Percentiles rank a stretch among this genome's conserved stretches.
These are phyloP conservation scores for Lindgomyces ingoldianus DNA, from an alignment of 495 filamentous ascomycete species.

Conservation along the genomic window DNA sequence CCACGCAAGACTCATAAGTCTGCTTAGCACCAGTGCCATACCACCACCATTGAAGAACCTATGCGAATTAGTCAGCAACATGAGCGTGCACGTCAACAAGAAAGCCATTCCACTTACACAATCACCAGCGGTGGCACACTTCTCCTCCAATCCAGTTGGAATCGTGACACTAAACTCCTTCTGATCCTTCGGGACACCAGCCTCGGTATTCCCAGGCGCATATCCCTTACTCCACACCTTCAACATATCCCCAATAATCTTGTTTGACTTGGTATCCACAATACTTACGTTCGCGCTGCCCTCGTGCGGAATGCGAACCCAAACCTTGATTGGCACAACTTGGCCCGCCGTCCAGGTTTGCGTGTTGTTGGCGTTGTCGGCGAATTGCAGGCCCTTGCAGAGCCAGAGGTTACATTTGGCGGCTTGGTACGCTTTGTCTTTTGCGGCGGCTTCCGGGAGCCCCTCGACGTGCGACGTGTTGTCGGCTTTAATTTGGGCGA, in stretches of 20 bases:
- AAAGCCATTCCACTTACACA: constrained; percentile 29
- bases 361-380: constrained; percentile 31
- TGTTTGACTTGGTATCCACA: constrained; percentile 35
- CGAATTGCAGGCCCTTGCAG: constrained; percentile 39
- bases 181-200: constrained; percentile 27
- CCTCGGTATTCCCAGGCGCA: constrained; percentile 23
- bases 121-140: constrained; percentile 31
- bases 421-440: constrained; percentile 28
- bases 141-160: constrained; percentile 24
- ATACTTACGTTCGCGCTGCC: constrained; percentile 35
- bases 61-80: constrained; percentile 1
- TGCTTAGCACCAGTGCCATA: constrained; percentile 32
- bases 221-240: constrained; percentile 33
- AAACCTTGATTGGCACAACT: constrained; percentile 27
- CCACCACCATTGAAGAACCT: constrained; percentile 40
- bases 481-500: constrained; percentile 24
- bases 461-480: constrained; percentile 38
- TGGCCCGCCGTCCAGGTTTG: constrained; percentile 29
- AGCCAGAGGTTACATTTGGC: constrained; percentile 35
- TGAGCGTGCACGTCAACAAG: neutral
- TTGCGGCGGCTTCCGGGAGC: constrained; percentile 25
- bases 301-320: constrained; percentile 35
- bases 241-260: constrained; percentile 26
- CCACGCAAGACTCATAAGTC: constrained; percentile 37
- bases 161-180: constrained; percentile 36